Evolutionary conservation across 495 filamentous ascomycete species (phyloP), one percentile per base, ranked within the genome.

Genomic region (Penicillium verhagenii): DNA sequence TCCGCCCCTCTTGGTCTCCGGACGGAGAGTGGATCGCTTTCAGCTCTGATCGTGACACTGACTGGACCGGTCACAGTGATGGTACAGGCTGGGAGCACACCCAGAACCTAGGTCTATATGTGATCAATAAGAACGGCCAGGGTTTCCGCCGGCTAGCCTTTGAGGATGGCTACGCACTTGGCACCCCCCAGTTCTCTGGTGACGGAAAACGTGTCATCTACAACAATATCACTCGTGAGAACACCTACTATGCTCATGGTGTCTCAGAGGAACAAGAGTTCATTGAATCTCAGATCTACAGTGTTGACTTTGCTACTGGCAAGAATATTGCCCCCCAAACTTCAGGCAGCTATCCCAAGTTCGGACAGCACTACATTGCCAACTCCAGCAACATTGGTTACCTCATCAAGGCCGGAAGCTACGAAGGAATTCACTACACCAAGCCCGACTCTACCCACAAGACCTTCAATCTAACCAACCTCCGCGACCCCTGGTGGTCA

Each of bases 1-100:
- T 64, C 47, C 58, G 61, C 31, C 58, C 64, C 21, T 63, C 45
- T 0, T 71, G 57, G 59, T 69, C 70, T 3, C 48, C 68, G 0
- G 61, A 69, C 43, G 60, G 59, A 33, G 26, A 56, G 11, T 53
- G 52, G 44, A 44, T 62, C 25, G 55, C 47, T n/a, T 60, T 60
- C 40, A 49, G 42, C 35, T 56, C 53, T 20, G 58, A 60, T 18
- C 53, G 58, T 19, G 47, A 60, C 25, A 60, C 58, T 23, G 58
- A 50, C 31, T 60, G 58, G 58, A 56, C 53, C 13, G 53, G 53
- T 7, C 53, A 56, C 48, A 52, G 35, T 35, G 50, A 53, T 10
- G 56, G 56, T 10, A 37, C 40, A n/a, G 58, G 53, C 21, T 60
- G 58, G 58, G 58, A 60, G 18, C 58, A 56, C 37, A 60, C 53